A percentile compares a stretch with the other conserved stretches of the same genome.
phyloP scores from a whole-genome alignment of 768 basidiomycete species.

The Mycena pura region DNA sequence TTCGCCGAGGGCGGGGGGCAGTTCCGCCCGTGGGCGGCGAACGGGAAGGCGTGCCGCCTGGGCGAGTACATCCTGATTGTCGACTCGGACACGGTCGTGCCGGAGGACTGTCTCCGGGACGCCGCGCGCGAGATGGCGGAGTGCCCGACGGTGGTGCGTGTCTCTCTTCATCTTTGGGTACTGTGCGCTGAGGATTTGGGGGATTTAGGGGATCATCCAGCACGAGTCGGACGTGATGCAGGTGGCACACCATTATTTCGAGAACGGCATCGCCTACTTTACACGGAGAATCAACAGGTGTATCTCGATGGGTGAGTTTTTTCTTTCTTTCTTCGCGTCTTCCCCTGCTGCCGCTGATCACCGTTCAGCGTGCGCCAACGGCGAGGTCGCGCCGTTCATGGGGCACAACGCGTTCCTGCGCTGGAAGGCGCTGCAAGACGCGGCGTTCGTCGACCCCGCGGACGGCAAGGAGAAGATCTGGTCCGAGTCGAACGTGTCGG shows the following conservation, averaged over 20 bases:
- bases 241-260: conserved; percentile 72
- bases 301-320: conserved; percentile 26
- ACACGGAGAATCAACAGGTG: conserved; percentile 24
- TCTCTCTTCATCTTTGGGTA: too few species aligned
- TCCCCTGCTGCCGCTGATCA: background rate
- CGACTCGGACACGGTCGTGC: conserved; percentile 79
- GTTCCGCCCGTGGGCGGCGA: conserved; percentile 76
- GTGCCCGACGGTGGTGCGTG: conserved; percentile 77
- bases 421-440: conserved; percentile 88
- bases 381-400: conserved; percentile 83
- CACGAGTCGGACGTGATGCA: conserved; percentile 65
- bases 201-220: conserved; percentile 88
- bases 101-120: conserved; percentile 62
- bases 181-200: too few species aligned
- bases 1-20: conserved; percentile 58
- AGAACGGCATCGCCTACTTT: conserved; percentile 54
- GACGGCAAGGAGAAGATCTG: conserved; percentile 78
- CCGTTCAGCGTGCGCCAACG: conserved; percentile 71
- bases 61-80: conserved; percentile 82
- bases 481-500: conserved; percentile 78
- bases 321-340: conserved; percentile 31
- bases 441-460: conserved; percentile 69
- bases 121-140: conserved; percentile 83
- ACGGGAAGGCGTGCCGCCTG: conserved; percentile 62
- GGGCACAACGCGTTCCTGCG: conserved; percentile 89